These are phyloP conservation scores for Aquilaria sinensis DNA, from an alignment of 345 rosid genomes.

Conservation along the genomic window DNA sequence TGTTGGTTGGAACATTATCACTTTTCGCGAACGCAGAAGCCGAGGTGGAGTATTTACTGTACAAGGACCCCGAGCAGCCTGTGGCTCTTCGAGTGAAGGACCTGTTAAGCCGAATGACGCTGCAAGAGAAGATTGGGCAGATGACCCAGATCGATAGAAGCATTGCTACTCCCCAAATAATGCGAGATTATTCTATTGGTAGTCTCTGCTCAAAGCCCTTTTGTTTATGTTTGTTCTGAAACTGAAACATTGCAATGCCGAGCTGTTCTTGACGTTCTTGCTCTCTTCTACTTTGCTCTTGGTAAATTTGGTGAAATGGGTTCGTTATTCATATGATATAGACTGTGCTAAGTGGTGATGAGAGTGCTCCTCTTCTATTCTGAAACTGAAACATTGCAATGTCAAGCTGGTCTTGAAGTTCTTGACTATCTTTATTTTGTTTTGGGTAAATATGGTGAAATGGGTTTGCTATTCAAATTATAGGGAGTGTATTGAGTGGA, in stretches of 20 bases:
- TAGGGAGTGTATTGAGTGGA: conserved; percentile 86
- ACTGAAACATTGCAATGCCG: too few relatives aligned
- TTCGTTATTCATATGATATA: not conserved
- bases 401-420: too few relatives aligned
- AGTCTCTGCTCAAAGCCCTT: not conserved
- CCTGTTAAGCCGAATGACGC: conserved; percentile 38
- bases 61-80: conserved; percentile 45
- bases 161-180: conserved; percentile 31
- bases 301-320: not conserved
- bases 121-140: conserved; percentile 59
- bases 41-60: conserved; percentile 31
- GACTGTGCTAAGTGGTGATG: not conserved
- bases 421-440: not conserved
- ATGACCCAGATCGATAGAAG: conserved; percentile 52
- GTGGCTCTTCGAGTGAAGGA: conserved; percentile 35
- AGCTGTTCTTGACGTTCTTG: not conserved
- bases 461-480: not conserved
- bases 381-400: too few relatives aligned
- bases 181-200: conserved; percentile 49
- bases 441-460: not conserved
- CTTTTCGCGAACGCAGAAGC: too few relatives aligned
- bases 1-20: too few relatives aligned
- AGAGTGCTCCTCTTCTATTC: not conserved
- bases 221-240: not conserved
- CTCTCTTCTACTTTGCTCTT: too few relatives aligned